These are phyloP conservation scores for Botryotinia convoluta DNA, from an alignment of 2,329 filamentous ascomycete genomes.

Conservation along the genomic window DNA sequence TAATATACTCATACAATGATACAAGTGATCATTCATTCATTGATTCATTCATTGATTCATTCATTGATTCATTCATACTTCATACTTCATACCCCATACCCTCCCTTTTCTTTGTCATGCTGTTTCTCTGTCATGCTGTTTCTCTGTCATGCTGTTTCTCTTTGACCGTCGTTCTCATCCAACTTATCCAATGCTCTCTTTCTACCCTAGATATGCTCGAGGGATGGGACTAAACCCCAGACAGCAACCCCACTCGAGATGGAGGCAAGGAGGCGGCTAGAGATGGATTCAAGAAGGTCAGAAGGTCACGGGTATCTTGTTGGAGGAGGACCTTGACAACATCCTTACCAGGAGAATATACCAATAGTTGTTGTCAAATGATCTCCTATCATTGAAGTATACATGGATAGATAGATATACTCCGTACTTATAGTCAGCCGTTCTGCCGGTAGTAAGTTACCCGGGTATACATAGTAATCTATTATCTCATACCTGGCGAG, in stretches of 20 bases:
- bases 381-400: not conserved
- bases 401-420: not conserved
- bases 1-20: not conserved
- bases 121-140: too few relatives aligned
- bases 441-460: not conserved
- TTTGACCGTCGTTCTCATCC: constrained; percentile 4
- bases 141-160: not conserved
- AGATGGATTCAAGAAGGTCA: not conserved
- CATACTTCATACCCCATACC: not conserved
- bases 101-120: not conserved
- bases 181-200: not conserved
- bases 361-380: not conserved
- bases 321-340: not conserved
- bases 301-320: not conserved
- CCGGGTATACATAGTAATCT: not conserved
- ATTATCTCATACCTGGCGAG: not conserved
- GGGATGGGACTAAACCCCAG: constrained; percentile 1
- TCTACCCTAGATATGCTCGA: not conserved
- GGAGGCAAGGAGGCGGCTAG: constrained; percentile 4
- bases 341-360: not conserved
- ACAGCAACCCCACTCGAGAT: constrained; percentile 5
- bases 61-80: not conserved
- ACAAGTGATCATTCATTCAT: not conserved
- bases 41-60: not conserved
- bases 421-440: not conserved